These are phyloP conservation scores for Chalciporus sphaerocephalus DNA, from an alignment of 768 basidiomycete genomes.

Conservation along the genomic window DNA sequence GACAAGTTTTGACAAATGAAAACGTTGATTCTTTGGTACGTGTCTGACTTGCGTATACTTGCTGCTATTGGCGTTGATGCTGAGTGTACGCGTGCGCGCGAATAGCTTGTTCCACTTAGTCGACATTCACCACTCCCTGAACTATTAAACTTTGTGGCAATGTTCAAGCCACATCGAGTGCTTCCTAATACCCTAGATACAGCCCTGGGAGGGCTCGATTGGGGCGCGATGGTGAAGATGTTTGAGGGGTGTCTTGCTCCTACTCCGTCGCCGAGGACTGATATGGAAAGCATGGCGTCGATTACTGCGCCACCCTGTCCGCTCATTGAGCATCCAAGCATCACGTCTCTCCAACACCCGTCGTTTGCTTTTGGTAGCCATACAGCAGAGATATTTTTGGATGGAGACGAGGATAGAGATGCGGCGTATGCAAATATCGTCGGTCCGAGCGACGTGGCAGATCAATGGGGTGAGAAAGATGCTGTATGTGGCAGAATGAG, in stretches of 20 bases:
- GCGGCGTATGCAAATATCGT: slow-evolving; percentile 63
- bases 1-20: slow-evolving; percentile 40
- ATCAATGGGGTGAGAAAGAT: slow-evolving; percentile 52
- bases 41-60: background rate
- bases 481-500: slow-evolving; percentile 42
- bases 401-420: slow-evolving; percentile 37
- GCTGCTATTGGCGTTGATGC: background rate
- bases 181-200: slow-evolving; percentile 75
- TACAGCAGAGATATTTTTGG: background rate
- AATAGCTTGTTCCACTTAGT: slow-evolving; percentile 74
- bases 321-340: slow-evolving; percentile 11
- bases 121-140: slow-evolving; percentile 89
- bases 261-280: slow-evolving; percentile 1
- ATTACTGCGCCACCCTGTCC: slow-evolving; percentile 24
- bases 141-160: slow-evolving; percentile 69
- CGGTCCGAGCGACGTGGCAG: slow-evolving; percentile 48
- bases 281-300: slow-evolving; percentile 6
- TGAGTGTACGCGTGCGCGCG: background rate
- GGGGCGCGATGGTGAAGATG: slow-evolving; percentile 64
- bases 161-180: slow-evolving; percentile 74
- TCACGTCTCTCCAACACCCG: slow-evolving; percentile 21
- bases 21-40: slow-evolving; percentile 63
- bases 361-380: slow-evolving; percentile 5
- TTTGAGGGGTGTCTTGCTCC: slow-evolving; percentile 54
- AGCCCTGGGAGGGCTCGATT: slow-evolving; percentile 56